Conservation (phyloP, 2,329 filamentous ascomycete genomes). For the Cryphonectria carpinicola region DNA sequence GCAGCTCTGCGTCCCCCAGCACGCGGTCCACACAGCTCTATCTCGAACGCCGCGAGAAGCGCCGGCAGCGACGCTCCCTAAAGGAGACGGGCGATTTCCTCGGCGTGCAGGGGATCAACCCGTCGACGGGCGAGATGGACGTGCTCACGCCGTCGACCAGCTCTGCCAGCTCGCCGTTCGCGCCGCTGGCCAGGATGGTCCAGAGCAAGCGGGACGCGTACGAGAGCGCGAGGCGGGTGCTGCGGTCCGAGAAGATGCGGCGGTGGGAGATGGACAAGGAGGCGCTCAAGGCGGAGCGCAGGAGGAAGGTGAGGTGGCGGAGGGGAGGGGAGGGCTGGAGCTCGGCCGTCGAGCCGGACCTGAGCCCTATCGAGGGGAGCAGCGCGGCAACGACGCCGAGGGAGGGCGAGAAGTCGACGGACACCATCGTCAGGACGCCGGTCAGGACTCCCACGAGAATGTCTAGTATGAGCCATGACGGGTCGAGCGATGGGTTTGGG, state of each 20-base stretch:
- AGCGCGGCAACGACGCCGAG: conserved; percentile 35
- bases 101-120: conserved; percentile 62
- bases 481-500: not conserved
- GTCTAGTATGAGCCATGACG: conserved; percentile 5
- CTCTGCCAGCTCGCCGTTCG: conserved; percentile 32
- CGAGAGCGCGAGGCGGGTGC: conserved; percentile 47
- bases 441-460: conserved; percentile 10
- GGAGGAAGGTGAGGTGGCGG: conserved; percentile 46
- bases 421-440: conserved; percentile 25
- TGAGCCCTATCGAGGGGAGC: conserved; percentile 53
- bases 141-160: conserved; percentile 39
- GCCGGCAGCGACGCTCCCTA: conserved; percentile 49
- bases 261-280: conserved; percentile 49
- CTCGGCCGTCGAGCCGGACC: conserved; percentile 51
- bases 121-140: conserved; percentile 57
- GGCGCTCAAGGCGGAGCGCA: conserved; percentile 39
- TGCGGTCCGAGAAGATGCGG: conserved; percentile 49
- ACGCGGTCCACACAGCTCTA: conserved; percentile 32
- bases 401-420: conserved; percentile 20
- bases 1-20: conserved; percentile 20
- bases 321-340: conserved; percentile 54
- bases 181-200: conserved; percentile 39
- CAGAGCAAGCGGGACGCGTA: conserved; percentile 42
- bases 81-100: conserved; percentile 62
- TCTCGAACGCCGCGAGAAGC: conserved; percentile 41